These are phyloP conservation scores for Vanrija sp. DNA, from an alignment of 1,284 basidiomycete species.

Conservation along the genomic window DNA sequence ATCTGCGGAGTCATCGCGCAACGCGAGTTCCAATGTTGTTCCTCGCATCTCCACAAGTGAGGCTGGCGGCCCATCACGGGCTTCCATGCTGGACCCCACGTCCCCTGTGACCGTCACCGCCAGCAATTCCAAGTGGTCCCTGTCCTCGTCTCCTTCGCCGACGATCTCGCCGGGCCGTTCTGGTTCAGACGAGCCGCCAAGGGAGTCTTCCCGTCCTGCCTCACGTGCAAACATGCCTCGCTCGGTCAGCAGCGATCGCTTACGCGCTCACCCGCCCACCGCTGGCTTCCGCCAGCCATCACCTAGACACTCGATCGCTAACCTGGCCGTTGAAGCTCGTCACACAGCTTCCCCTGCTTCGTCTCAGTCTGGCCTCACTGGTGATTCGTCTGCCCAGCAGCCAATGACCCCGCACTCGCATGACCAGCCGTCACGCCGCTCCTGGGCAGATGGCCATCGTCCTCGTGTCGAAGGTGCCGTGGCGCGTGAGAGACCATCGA, in stretches of 20 bases:
- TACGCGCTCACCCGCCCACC: not conserved
- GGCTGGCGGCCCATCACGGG: not conserved
- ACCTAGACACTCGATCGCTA: not conserved
- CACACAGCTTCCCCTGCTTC: conserved; percentile 23
- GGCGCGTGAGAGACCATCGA: not conserved
- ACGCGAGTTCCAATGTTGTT: not conserved
- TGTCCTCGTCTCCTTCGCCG: conserved; percentile 4
- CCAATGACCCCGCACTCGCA: conserved; percentile 25
- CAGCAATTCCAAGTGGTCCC: conserved; percentile 17
- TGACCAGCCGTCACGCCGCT: conserved; percentile 10
- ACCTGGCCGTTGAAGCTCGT: not conserved
- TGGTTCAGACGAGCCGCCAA: too few species aligned
- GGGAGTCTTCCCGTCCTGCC: conserved; percentile 3
- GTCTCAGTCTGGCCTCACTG: conserved; percentile 22
- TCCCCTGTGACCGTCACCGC: not conserved
- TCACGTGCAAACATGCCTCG: conserved; percentile 4
- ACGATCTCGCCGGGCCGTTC: too few species aligned
- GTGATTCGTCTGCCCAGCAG: conserved; percentile 18
- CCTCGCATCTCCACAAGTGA: too few species aligned
- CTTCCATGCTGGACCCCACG: not conserved
- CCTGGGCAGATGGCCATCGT: conserved; percentile 12
- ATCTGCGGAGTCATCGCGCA: not conserved
- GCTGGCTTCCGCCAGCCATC: conserved; percentile 8
- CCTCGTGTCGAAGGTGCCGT: not conserved
- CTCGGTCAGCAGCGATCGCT: not conserved